phyloP scores from a whole-genome alignment of 164 flowering plant genomes.

The Nymphaea thermarum region DNA sequence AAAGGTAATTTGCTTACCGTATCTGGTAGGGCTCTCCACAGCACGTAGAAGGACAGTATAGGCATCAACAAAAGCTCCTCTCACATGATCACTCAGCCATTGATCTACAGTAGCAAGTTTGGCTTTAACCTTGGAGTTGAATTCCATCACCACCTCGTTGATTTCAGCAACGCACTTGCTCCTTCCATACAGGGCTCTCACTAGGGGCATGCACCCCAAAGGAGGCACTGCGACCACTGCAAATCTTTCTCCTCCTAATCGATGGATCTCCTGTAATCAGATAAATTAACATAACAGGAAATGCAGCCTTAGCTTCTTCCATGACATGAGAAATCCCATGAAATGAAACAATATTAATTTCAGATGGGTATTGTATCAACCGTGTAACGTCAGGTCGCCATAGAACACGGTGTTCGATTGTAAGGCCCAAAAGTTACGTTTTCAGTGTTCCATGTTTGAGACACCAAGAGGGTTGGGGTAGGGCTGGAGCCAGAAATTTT shows the following conservation, averaged over 20 bases:
- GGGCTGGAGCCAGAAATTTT: too few species aligned
- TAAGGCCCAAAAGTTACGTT: too few species aligned
- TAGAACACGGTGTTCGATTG: too few species aligned
- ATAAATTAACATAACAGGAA: too few species aligned
- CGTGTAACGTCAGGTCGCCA: too few species aligned
- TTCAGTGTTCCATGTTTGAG: too few species aligned
- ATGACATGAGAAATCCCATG: too few species aligned
- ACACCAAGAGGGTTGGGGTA: too few species aligned
- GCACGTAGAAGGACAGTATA: slow-evolving; percentile 21
- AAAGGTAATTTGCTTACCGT: slow-evolving; percentile 20
- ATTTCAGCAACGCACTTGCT: slow-evolving; percentile 17
- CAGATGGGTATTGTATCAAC: too few species aligned
- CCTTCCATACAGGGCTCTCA: slow-evolving; percentile 19
- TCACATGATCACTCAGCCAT: slow-evolving; percentile 10
- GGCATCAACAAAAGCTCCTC: slow-evolving; percentile 22
- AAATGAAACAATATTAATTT: too few species aligned
- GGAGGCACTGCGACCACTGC: slow-evolving; percentile 46
- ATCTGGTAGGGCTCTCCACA: slow-evolving; percentile 28
- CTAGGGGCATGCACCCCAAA: slow-evolving; percentile 49
- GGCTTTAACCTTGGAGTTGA: slow-evolving; percentile 22
- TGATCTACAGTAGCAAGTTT: slow-evolving; percentile 9
- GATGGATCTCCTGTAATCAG: slow-evolving; percentile 17
- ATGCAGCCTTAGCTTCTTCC: too few species aligned
- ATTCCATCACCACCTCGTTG: slow-evolving; percentile 22
- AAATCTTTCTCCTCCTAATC: slow-evolving; percentile 30